Conservation (phyloP, 1,284 basidiomycete genomes). For the Trametes pubescens region DNA sequence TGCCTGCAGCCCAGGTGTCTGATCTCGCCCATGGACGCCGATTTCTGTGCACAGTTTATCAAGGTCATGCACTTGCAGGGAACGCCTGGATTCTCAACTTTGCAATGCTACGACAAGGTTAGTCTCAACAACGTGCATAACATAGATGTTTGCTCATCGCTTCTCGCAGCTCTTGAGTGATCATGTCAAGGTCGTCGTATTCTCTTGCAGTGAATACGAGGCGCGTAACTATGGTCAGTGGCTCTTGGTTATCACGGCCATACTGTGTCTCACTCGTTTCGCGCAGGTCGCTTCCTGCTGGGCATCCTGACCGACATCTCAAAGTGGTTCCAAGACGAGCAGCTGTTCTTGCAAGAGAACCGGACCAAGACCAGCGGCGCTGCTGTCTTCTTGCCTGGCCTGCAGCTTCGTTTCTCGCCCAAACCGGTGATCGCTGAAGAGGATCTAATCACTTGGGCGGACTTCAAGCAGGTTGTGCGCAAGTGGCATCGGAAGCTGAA, state of each 20-base stretch:
- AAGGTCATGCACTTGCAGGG: constrained; percentile 87
- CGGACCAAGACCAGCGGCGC: constrained; percentile 72
- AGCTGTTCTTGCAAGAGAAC: constrained; percentile 71
- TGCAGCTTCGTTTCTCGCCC: constrained; percentile 58
- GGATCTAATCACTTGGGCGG: constrained; percentile 72
- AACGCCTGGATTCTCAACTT: constrained; percentile 87
- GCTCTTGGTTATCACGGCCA: constrained; percentile 13
- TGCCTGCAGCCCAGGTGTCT: constrained; percentile 94
- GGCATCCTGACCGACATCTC: constrained; percentile 80
- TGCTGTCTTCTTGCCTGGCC: constrained; percentile 68
- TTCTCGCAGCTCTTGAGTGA: constrained; percentile 76
- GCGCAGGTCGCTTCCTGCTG: constrained; percentile 81
- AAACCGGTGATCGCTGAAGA: constrained; percentile 55
- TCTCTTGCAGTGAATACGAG: constrained; percentile 95
- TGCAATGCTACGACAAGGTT: constrained; percentile 89
- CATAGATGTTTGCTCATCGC: constrained; percentile 17
- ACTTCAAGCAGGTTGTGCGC: constrained; percentile 74
- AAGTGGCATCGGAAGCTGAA: constrained; percentile 86
- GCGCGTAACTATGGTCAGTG: constrained; percentile 89
- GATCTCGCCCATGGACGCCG: constrained; percentile 95
- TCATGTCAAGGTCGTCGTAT: constrained; percentile 85
- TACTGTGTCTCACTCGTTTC: background rate
- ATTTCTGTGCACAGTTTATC: constrained; percentile 93
- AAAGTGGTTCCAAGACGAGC: constrained; percentile 81
- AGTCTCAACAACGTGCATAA: constrained; percentile 15